Percentiles rank a stretch among this genome's conserved stretches.
Conservation (phyloP, 305 asterid species). For the Andrographis paniculata region DNA sequence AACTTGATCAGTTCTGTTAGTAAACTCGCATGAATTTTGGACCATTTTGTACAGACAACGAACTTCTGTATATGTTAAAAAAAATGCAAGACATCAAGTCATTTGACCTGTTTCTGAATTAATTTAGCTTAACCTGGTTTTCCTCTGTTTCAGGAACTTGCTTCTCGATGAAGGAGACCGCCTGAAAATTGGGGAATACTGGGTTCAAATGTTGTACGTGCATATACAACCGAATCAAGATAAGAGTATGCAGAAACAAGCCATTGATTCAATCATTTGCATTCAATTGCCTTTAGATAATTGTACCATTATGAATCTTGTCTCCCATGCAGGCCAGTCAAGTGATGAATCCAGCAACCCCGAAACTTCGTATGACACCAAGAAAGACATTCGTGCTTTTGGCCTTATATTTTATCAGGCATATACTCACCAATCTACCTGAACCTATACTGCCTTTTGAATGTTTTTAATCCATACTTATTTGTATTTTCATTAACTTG, state of each 20-base stretch:
- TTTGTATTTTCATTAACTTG: neutral
- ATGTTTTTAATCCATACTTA: no score
- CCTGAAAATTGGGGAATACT: constrained; percentile 55
- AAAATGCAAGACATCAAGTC: no score
- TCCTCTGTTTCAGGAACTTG: constrained; percentile 38
- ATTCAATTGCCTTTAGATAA: no score
- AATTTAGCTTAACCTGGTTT: neutral
- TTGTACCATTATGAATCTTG: no score
- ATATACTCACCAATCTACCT: no score
- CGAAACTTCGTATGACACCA: constrained; percentile 24
- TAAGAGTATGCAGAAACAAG: constrained; percentile 19
- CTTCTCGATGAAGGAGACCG: constrained; percentile 56
- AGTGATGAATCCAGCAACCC: constrained; percentile 19
- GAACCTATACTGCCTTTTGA: no score
- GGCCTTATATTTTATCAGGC: constrained; percentile 51
- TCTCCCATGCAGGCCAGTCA: constrained; percentile 25
- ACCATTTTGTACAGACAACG: no score
- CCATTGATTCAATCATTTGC: no score
- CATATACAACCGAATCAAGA: constrained; percentile 41
- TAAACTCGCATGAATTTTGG: no score
- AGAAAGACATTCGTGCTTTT: constrained; percentile 41
- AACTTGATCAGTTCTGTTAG: no score
- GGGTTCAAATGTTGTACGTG: constrained; percentile 58
- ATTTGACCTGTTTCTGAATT: no score
- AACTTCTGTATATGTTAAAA: no score